A percentile compares a stretch with the other conserved stretches of the same genome.
These are phyloP conservation scores for Ustilago xerochloae DNA, from an alignment of 1,284 basidiomycete genomes.

Conservation along the genomic window DNA sequence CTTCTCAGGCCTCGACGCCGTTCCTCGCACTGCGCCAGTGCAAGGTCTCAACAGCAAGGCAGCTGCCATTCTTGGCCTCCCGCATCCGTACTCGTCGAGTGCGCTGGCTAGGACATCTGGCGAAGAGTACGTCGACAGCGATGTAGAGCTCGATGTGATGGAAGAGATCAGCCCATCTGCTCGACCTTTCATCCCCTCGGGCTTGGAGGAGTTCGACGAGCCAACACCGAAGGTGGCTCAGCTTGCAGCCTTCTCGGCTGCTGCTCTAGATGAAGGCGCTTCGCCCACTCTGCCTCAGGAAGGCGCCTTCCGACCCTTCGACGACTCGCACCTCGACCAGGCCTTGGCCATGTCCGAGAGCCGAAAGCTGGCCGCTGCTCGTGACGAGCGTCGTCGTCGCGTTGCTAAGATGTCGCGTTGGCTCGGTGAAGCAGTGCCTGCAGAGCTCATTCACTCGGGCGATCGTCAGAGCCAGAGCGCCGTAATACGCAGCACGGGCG, in stretches of 20 bases:
- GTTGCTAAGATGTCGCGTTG: conserved; percentile 58
- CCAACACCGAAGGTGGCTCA: conserved; percentile 34
- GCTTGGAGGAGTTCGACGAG: conserved; percentile 36
- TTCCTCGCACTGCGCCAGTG: background rate
- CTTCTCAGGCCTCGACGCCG: conserved; percentile 8
- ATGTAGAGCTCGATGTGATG: conserved; percentile 12
- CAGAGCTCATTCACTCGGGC: conserved; percentile 34
- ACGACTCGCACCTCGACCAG: conserved; percentile 19
- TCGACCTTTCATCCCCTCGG: conserved; percentile 14
- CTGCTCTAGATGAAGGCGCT: conserved; percentile 32
- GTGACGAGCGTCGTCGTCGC: conserved; percentile 50
- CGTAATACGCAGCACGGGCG: conserved; percentile 23
- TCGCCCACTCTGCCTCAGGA: conserved; percentile 45
- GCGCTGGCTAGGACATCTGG: background rate
- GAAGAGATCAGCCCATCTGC: background rate
- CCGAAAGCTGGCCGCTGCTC: conserved; percentile 24
- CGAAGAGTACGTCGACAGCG: conserved; percentile 12
- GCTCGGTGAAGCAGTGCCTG: conserved; percentile 55
- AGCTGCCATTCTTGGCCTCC: conserved; percentile 37
- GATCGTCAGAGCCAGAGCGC: conserved; percentile 2
- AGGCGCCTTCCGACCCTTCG: conserved; percentile 18
- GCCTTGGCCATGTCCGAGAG: conserved; percentile 28
- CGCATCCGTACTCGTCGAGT: conserved; percentile 32
- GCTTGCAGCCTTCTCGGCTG: conserved; percentile 34
- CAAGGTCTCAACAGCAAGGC: conserved; percentile 33